phyloP scores from a whole-genome alignment of 2,329 filamentous ascomycete species.

The Pseudogymnoascus verrucosus region DNA sequence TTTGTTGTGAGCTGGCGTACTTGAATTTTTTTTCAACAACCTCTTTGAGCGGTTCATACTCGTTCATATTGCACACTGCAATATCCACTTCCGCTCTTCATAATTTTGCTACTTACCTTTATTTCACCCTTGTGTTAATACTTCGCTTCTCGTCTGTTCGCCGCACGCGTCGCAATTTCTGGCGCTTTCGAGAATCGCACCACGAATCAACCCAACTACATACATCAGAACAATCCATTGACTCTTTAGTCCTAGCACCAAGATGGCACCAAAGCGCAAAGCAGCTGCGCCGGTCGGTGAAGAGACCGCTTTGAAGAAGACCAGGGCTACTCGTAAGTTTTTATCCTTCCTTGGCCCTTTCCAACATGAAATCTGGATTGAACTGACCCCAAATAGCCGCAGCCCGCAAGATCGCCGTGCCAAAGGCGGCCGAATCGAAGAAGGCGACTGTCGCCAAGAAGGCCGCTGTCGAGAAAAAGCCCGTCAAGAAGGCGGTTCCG shows the following conservation, averaged over 20 bases:
- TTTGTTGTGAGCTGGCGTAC: slow-evolving; percentile 3
- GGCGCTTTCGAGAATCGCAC: background rate
- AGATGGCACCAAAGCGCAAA: slow-evolving; percentile 4
- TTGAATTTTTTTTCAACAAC: slow-evolving; percentile 1
- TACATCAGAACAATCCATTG: slow-evolving; percentile 6
- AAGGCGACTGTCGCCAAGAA: slow-evolving; percentile 18
- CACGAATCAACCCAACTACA: background rate
- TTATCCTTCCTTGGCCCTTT: background rate
- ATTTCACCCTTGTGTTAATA: background rate
- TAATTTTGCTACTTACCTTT: background rate
- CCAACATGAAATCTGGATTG: background rate
- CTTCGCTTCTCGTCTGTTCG: background rate
- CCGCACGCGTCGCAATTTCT: slow-evolving; percentile 3
- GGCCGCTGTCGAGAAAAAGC: slow-evolving; percentile 16
- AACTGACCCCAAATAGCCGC: background rate
- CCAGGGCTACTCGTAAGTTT: background rate
- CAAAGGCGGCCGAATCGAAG: slow-evolving; percentile 17
- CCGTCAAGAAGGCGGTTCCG: slow-evolving; percentile 21
- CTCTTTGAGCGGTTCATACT: background rate
- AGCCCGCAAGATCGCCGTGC: background rate
- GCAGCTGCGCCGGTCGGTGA: background rate
- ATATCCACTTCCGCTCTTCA: slow-evolving; percentile 1
- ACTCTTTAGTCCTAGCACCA: background rate
- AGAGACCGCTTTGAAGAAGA: background rate
- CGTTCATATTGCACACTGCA: background rate